Base-by-base conservation (phyloP, 1,284 basidiomycete species). In the Pseudomicrostroma phylloplanum region DNA sequence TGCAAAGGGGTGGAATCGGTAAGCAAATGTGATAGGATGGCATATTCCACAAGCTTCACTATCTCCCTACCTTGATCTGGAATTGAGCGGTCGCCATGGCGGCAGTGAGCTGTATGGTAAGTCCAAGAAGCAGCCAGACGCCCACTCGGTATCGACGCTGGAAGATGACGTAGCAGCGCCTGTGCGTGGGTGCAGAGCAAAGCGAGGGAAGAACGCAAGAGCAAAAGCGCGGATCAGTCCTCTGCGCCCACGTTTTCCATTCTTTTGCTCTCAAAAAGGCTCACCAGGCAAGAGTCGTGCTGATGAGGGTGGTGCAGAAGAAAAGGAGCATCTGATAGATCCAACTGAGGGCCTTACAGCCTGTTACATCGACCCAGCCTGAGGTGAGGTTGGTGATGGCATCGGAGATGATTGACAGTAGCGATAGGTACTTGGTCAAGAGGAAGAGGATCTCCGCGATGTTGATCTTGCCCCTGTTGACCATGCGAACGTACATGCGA, bases 121-220 rank as follows among this genome's bases (percentile, higher is more conserved):
- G 21, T 11, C 30, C 57, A 26, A 19, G 19, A 11, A 58, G 43
- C 13, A 58, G 46, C n/a, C 19, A 30, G 26, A 17, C 7, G 39
- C 25, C 55, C 15, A 56, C 55, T n/a, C 25, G 55, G 17, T 40
- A 40, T 2, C 25, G 25, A 7, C 59, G 56, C 25, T 61, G 53
- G 48, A 61, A 61, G 23, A 61, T 56, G 55, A 61, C 56, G 55
- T 61, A 55, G 40, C 51, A 55, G 2, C 59, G 55, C 57, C 57
- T 59, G 57, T 26, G 30, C 30, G 30, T 26, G 55, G 36, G 23
- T 12, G 39, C 21, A 17, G 36, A 12, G 36, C 36, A 36, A 36
- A 36, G 9, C 4, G 30, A 3, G 30, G 9, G 30, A 36, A 36
- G 30, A 36, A 36, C 30, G 30, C 30, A 9, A 36, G 30, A 36